phyloP scores from a whole-genome alignment of 1,284 basidiomycete genomes.

The Termitomyces sp. region DNA sequence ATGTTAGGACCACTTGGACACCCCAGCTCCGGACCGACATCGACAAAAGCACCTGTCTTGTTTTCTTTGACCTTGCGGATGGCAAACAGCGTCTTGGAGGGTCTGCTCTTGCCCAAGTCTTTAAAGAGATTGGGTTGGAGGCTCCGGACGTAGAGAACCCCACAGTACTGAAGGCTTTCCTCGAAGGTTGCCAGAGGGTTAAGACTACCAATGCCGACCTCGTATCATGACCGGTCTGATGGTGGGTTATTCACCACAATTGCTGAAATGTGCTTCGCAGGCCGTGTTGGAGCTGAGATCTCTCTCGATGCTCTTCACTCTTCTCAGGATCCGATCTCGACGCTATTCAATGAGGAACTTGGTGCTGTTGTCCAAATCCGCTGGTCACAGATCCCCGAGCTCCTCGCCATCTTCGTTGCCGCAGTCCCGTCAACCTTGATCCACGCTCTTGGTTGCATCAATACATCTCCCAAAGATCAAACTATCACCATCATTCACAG shows the following conservation, averaged over 20 bases:
- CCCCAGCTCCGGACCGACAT: constrained; percentile 75
- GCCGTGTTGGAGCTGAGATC: constrained; percentile 73
- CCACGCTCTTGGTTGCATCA: constrained; percentile 72
- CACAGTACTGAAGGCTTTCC: constrained; percentile 75
- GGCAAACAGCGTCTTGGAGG: constrained; percentile 88
- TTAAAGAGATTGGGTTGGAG: constrained; percentile 86
- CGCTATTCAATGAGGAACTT: constrained; percentile 95
- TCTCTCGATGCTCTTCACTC: constrained; percentile 57
- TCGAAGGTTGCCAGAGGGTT: constrained; percentile 68
- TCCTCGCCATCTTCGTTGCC: constrained; percentile 60
- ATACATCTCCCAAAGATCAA: constrained; percentile 51
- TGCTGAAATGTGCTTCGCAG: constrained; percentile 96
- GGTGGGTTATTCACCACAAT: constrained; percentile 91
- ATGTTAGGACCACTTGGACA: constrained; percentile 87
- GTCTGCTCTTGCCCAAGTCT: constrained; percentile 94
- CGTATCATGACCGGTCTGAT: constrained; percentile 98
- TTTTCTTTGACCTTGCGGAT: constrained; percentile 87
- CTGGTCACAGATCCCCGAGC: constrained; percentile 50
- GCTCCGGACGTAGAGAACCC: constrained; percentile 88
- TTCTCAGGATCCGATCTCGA: constrained; percentile 52
- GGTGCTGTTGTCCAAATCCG: constrained; percentile 90
- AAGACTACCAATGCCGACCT: constrained; percentile 56
- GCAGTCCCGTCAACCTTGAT: constrained; percentile 71
- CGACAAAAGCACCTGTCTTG: constrained; percentile 64
- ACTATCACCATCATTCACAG: constrained; percentile 57